Evolutionary conservation across 768 basidiomycete species (phyloP).

Genomic region (Psilocybe subaeruginosa): DNA sequence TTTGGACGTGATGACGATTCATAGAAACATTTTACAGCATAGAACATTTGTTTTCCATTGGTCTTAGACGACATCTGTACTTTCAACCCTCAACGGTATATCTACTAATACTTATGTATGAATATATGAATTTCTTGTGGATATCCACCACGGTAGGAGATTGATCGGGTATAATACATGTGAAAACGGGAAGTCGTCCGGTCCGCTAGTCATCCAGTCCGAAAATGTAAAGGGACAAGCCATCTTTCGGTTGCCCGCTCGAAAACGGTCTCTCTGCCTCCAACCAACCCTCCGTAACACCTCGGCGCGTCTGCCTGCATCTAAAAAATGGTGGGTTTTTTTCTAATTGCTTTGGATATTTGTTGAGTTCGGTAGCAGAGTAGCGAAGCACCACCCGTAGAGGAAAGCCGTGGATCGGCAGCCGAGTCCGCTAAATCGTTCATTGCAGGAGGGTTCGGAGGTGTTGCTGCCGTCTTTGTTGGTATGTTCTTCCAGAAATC

Average conservation of each 20-base stretch:
- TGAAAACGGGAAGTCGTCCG: constrained; percentile 19
- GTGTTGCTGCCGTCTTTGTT: constrained; percentile 84
- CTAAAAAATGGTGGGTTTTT: constrained; percentile 22
- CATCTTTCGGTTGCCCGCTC: constrained; percentile 5
- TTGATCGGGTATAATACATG: constrained; percentile 27
- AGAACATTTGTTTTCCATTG: background rate
- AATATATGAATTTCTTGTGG: constrained; percentile 12
- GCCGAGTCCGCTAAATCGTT: constrained; percentile 76
- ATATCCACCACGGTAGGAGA: constrained; percentile 16
- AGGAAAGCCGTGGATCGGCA: constrained; percentile 42
- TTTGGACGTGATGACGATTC: constrained; percentile 54
- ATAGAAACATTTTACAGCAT: constrained; percentile 12
- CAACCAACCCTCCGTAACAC: background rate
- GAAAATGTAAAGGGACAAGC: background rate
- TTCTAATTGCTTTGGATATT: background rate
- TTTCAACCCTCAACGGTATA: constrained; percentile 10
- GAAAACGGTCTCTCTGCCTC: background rate
- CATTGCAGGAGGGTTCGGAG: constrained; percentile 92
- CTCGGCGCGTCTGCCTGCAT: background rate
- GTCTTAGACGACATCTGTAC: constrained; percentile 4
- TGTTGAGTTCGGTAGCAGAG: constrained; percentile 24
- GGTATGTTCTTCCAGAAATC: constrained; percentile 50
- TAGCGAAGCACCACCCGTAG: constrained; percentile 37
- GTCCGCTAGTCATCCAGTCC: constrained; percentile 5
- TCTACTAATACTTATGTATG: constrained; percentile 20